Evolutionary conservation across 2,329 filamentous ascomycete genomes (phyloP), one percentile per base, ranked within the genome.

Genomic region (Aschersonia sp.): DNA sequence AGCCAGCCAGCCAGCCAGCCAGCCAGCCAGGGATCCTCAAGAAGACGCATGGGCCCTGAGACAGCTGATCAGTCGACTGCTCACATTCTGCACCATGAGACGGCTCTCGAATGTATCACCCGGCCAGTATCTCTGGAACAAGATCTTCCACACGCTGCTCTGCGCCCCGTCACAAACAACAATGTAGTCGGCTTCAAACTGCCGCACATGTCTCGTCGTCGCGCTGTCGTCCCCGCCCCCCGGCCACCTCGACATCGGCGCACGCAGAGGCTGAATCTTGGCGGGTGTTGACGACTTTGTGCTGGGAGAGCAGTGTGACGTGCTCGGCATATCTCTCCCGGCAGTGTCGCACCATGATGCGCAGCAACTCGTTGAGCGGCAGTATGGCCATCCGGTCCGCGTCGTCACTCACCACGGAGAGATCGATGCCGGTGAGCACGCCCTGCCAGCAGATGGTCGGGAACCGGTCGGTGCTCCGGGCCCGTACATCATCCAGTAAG

Each of bases 31-130:
- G 40, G 40, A 45, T 35, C 22, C 22, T 22, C 22, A 22, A 22
- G 22, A 22, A 22, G 4, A 22, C 22, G 22, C 22, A 22, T 22
- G 4, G 8, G 35, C 35, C 12, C 35, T 32, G 32, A 32, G 6
- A 44, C 9, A 40, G 11, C 6, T 45, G 30, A 35, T 6, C 5
- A 45, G 11, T 12, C 11, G 32, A 37, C 8, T 5, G 51, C 59
- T 50, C 51, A 70, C 69, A 59, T 76, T 74, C 5, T 71, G 74
- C 29, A 71, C 71, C 5, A 74, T 60, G 47, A 76, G 70, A 50
- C 73, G 70, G 47, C 66, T 61, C 45, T 71, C 62, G 59, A 71
- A 66, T 0, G 72, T 76, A 55, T 70, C 48, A 66, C 2, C 71
- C 66, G 0, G 69, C 69, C 52, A 71, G 73, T 32, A 58, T 46